A percentile compares a stretch with the other conserved stretches of the same genome.
Evolutionary conservation across 495 filamentous ascomycete species (phyloP).

Genomic region (Annulohypoxylon nitens): DNA sequence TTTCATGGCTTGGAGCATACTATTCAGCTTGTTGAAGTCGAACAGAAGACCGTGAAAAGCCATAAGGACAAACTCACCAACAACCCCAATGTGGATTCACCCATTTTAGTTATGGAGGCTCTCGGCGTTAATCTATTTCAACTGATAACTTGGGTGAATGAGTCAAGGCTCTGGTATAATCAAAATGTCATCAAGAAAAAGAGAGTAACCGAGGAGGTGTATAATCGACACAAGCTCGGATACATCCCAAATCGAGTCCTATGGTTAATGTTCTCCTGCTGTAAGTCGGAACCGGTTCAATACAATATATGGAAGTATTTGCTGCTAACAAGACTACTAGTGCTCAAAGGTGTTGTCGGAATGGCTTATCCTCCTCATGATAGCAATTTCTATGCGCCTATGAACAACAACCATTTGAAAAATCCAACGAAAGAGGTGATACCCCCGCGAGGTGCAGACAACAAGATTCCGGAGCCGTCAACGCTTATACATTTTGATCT

Average conservation of each 20-base stretch:
- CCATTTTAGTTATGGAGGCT: constrained; percentile 26
- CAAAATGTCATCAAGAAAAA: neutral
- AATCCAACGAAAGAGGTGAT: neutral
- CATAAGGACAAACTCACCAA: neutral
- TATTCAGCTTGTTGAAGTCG: constrained; percentile 9
- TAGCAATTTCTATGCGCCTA: neutral
- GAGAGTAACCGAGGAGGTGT: neutral
- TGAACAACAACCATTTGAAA: neutral
- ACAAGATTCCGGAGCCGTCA: neutral
- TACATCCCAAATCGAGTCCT: constrained; percentile 29
- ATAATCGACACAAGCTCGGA: neutral
- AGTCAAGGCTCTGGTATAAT: neutral
- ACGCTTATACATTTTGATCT: constrained; percentile 28
- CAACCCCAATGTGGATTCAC: neutral
- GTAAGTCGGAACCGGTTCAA: constrained; percentile 5
- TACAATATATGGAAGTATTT: neutral
- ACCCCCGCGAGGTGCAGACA: neutral
- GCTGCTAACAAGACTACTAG: constrained; percentile 1
- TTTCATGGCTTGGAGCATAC: constrained; percentile 11
- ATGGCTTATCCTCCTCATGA: constrained; percentile 23
- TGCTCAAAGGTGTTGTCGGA: constrained; percentile 7
- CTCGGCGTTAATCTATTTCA: constrained; percentile 1
- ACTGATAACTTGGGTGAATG: constrained; percentile 12
- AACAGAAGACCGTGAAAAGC: neutral
- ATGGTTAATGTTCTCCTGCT: constrained; percentile 29